Conservation (phyloP, 352 stramenopile genomes). For the Phytophthora hybrid region DNA sequence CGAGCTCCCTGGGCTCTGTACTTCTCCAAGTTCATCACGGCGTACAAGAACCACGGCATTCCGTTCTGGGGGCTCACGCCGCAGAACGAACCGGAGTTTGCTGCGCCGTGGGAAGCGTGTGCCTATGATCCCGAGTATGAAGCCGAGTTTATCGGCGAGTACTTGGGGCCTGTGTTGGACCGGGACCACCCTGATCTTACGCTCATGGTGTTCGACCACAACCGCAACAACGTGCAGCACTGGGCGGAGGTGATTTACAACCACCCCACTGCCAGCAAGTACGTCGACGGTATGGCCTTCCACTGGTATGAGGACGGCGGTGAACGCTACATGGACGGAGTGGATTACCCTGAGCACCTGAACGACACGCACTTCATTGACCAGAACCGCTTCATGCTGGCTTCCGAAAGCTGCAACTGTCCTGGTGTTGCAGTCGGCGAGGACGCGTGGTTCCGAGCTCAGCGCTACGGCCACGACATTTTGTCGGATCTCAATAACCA, state of each 20-base stretch:
- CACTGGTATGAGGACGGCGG: slow-evolving; percentile 85
- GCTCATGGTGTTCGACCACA: slow-evolving; percentile 94
- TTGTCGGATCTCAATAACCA: slow-evolving; percentile 90
- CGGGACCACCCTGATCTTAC: slow-evolving; percentile 89
- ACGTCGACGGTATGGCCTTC: slow-evolving; percentile 92
- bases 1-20: slow-evolving; percentile 88
- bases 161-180: slow-evolving; percentile 84
- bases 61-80: slow-evolving; percentile 90
- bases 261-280: slow-evolving; percentile 67
- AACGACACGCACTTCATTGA: slow-evolving; percentile 82
- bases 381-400: slow-evolving; percentile 67
- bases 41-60: slow-evolving; percentile 88
- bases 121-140: slow-evolving; percentile 62
- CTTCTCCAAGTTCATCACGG: slow-evolving; percentile 93
- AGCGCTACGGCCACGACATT: slow-evolving; percentile 92
- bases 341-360: slow-evolving; percentile 73
- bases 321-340: slow-evolving; percentile 74
- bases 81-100: slow-evolving; percentile 92
- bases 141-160: slow-evolving; percentile 84
- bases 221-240: slow-evolving; percentile 76
- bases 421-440: slow-evolving; percentile 63
- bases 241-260: slow-evolving; percentile 83
- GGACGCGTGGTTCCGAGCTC: slow-evolving; percentile 82
- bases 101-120: slow-evolving; percentile 79
- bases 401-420: slow-evolving; percentile 83